A percentile compares a stretch with the other conserved stretches of the same genome.
phyloP scores from a whole-genome alignment of 345 rosid genomes.

The Orychophragmus violaceus region DNA sequence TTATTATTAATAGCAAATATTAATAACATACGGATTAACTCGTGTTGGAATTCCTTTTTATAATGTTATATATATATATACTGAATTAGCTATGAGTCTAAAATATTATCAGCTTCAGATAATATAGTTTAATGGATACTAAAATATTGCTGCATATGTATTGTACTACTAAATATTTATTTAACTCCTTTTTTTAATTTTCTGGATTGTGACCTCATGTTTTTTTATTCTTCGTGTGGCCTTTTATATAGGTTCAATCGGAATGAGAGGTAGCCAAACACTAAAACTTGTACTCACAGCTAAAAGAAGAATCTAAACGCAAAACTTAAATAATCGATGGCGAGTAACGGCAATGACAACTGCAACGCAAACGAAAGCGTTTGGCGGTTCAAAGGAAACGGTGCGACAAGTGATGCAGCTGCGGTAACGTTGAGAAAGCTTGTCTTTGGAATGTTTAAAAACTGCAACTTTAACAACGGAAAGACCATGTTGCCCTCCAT shows the following conservation, averaged over 20 bases:
- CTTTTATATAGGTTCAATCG: background rate
- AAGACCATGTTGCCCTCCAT: conserved; percentile 30
- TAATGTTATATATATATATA: no score
- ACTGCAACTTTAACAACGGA: conserved; percentile 22
- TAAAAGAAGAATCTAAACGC: background rate
- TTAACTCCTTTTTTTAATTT: no score
- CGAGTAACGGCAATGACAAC: background rate
- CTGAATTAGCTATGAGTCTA: no score
- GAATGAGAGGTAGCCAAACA: background rate
- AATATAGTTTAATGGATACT: no score
- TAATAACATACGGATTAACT: background rate
- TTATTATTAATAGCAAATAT: background rate
- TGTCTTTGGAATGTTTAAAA: conserved; percentile 23
- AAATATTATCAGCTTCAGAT: no score
- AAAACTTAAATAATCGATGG: background rate
- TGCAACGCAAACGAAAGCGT: background rate
- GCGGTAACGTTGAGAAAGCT: conserved; percentile 32
- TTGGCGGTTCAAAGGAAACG: conserved; percentile 23
- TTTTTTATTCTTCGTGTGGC: background rate
- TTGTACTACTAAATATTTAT: background rate
- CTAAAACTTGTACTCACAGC: background rate
- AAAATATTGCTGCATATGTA: background rate
- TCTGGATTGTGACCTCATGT: background rate
- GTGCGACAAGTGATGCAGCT: conserved; percentile 3
- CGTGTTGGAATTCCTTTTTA: background rate